phyloP scores from a whole-genome alignment of 148 eudicot genomes.

The Mesembryanthemum crystallinum region DNA sequence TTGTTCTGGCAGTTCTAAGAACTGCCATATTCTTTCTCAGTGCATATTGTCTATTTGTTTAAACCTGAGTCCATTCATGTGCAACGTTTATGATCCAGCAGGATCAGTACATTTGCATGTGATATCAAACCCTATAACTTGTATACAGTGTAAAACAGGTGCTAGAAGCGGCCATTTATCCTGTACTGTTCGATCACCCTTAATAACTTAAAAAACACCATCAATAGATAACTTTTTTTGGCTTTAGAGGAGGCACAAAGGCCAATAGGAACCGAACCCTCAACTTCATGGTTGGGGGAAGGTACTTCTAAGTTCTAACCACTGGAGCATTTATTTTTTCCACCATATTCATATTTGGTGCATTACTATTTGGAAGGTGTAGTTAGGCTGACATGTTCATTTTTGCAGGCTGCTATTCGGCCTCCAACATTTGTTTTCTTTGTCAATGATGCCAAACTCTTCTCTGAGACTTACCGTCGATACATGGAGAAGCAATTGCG shows the following conservation, averaged over 20 bases:
- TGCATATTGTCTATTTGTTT: not conserved
- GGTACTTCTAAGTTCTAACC: not conserved
- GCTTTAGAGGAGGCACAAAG: too few relatives aligned
- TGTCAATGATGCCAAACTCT: conserved; percentile 92
- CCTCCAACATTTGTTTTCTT: conserved; percentile 99
- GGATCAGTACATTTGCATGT: not conserved
- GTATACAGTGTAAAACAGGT: too few relatives aligned
- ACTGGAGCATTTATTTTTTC: not conserved
- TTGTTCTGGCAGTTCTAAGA: not conserved
- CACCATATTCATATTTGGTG: not conserved
- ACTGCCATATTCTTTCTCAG: conserved; percentile 4
- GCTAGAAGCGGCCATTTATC: too few relatives aligned
- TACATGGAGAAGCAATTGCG: conserved; percentile 99
- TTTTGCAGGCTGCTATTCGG: conserved; percentile 86
- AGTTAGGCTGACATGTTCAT: not conserved
- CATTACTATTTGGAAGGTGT: conserved; percentile 4
- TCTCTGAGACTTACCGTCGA: conserved; percentile 84
- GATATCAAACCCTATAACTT: not conserved
- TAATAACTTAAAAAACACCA: too few relatives aligned
- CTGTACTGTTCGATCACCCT: too few relatives aligned
- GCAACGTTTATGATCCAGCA: not conserved
- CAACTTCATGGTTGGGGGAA: too few relatives aligned
- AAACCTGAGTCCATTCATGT: not conserved
- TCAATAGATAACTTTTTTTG: too few relatives aligned
- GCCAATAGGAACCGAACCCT: too few relatives aligned